A percentile compares a stretch with the other conserved stretches of the same genome.
Evolutionary conservation across 257 asterid species (phyloP).

Genomic region (Capsicum pubescens): DNA sequence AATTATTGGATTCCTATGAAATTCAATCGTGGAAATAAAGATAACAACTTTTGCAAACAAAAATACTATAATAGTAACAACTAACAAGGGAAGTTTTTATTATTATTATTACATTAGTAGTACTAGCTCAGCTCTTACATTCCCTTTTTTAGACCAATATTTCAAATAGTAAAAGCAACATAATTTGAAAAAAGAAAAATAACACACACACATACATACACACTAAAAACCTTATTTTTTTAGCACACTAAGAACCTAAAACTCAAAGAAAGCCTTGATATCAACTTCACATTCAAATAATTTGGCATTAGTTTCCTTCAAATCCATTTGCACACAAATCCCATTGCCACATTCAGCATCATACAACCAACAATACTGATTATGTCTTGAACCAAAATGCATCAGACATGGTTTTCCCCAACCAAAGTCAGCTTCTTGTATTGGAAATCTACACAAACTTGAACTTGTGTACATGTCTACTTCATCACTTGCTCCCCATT

Average conservation of each 20-base stretch:
- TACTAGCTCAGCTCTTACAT: no score
- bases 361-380: neutral
- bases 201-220: no score
- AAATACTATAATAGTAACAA: no score
- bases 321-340: neutral
- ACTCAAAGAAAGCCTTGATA: slow-evolving; percentile 3
- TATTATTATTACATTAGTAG: no score
- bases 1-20: no score
- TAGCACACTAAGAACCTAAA: neutral
- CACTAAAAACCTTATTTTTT: no score
- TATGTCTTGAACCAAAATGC: neutral
- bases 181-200: no score
- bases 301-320: neutral
- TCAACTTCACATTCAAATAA: neutral
- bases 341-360: slow-evolving; percentile 21
- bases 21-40: no score
- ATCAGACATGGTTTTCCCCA: slow-evolving; percentile 17
- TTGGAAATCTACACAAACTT: slow-evolving; percentile 17
- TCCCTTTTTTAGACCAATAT: no score
- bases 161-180: no score
- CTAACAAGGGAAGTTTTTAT: no score
- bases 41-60: no score
- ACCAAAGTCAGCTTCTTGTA: slow-evolving; percentile 24
- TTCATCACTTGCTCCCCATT: slow-evolving; percentile 12
- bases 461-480: neutral